Evolutionary conservation across 768 basidiomycete species (phyloP), one percentile per base, ranked within the genome.

Genomic region (Leccinum pellstonianum): DNA sequence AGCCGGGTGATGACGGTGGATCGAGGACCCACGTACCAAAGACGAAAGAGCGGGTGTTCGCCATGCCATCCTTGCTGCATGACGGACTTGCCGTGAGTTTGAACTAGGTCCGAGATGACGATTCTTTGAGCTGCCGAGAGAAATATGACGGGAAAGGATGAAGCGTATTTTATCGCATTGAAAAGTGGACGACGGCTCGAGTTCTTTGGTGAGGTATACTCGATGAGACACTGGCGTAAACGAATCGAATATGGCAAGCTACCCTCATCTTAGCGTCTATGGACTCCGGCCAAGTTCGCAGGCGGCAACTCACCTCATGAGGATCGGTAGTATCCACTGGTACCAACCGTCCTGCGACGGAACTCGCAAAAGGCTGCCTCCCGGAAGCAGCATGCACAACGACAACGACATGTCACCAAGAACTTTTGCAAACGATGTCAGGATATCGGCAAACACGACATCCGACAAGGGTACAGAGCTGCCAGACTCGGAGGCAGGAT

Each of bases 341-440:
- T 81, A 73, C 77, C 84, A 83, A 6, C 86, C 87, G 35, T 83
- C 81, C 60, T 83, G 82, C 10, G 77, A 71, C 8, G 93, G 87
- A 48, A 85, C 80, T 17, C 77, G 73, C 19, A 91, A 75, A 46
- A 95, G 78, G 64, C 88, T 90, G 50, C 91, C 88, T 38, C 91
- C 89, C 11, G 88, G 87, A 62, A 91, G 81, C n/a, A 98, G 80
- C 87, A 95, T 95, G 70, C 83, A 86, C 17, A 88, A 66, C 5
- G 92, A 93, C 48, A 98, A 77, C 93, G 93, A 98, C 46, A 95
- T 77, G 68, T 98, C 97, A 12, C 96, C 96, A 19, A 98, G 78
- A 43, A 99, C 94, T 77, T 97, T 98, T 37, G 97, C 95, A 68
- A 92, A 96, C 2, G 95, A 98, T 2, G 97, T 99, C 68, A 95